Evolutionary conservation across 148 eudicot genomes (phyloP).

Genomic region (Limonium bicolor): DNA sequence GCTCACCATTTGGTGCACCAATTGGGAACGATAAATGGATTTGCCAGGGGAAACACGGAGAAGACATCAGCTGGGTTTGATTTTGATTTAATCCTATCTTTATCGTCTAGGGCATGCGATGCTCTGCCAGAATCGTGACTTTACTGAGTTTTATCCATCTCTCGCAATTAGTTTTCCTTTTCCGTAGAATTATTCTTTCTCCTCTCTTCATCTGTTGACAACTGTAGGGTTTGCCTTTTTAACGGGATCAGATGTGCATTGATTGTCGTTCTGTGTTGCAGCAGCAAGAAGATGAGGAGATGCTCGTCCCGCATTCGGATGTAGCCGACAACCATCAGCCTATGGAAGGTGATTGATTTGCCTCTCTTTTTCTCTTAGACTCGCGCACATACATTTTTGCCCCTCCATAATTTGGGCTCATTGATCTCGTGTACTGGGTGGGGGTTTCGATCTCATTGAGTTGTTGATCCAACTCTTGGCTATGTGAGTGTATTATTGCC

Average conservation of each 20-base stretch:
- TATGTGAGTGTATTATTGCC: not conserved
- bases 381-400: not conserved
- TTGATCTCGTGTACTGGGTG: not conserved
- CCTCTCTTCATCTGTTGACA: not conserved
- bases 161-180: slow-evolving; percentile 4
- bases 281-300: slow-evolving; percentile 80
- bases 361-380: not conserved
- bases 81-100: not conserved
- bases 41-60: too few relatives aligned
- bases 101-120: slow-evolving; percentile 7
- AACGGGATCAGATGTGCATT: slow-evolving; percentile 14
- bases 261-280: slow-evolving; percentile 3
- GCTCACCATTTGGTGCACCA: not conserved
- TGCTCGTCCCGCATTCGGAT: slow-evolving; percentile 74
- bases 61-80: not conserved
- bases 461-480: not conserved
- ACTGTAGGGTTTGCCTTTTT: slow-evolving; percentile 6
- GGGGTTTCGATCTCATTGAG: slow-evolving; percentile 6
- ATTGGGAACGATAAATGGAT: slow-evolving; percentile 1
- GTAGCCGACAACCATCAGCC: slow-evolving; percentile 53
- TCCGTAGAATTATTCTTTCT: not conserved
- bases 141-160: slow-evolving; percentile 4
- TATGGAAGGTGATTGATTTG: slow-evolving; percentile 92
- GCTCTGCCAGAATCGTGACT: not conserved
- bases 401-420: not conserved